Evolutionary conservation across 1,284 basidiomycete genomes (phyloP).

Genomic region (Papiliotrema nemorosa): DNA sequence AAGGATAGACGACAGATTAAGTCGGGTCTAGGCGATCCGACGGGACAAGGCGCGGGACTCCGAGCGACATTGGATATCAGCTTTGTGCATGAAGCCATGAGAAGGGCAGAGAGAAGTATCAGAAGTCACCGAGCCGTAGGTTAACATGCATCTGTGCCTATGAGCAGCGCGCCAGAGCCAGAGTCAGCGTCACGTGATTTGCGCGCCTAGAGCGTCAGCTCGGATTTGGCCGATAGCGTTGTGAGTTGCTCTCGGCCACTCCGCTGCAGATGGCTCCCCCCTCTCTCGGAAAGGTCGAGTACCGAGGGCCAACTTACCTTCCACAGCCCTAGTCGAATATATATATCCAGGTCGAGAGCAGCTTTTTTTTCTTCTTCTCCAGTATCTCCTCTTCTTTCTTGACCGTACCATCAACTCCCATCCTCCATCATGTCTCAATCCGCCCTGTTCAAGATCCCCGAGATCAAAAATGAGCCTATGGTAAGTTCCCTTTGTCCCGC

Average conservation of each 20-base stretch:
- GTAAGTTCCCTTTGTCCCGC: conserved; percentile 51
- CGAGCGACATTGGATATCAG: too few species aligned
- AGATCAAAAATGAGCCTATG: conserved; percentile 87
- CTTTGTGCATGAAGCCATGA: conserved; percentile 25
- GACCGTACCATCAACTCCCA: not conserved
- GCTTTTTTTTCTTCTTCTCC: not conserved
- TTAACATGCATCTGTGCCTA: conserved; percentile 13
- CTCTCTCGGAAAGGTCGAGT: too few species aligned
- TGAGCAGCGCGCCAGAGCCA: too few species aligned
- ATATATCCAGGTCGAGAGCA: not conserved
- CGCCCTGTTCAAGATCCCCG: conserved; percentile 75
- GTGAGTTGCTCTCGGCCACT: not conserved
- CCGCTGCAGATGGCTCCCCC: not conserved
- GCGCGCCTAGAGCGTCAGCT: not conserved
- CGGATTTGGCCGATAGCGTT: not conserved
- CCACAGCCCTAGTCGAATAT: not conserved
- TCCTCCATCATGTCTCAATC: conserved; percentile 53
- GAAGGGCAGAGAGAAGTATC: conserved; percentile 30
- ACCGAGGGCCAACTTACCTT: too few species aligned
- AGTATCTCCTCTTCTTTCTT: not conserved
- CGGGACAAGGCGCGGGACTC: too few species aligned
- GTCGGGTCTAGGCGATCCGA: too few species aligned
- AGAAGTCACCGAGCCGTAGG: conserved; percentile 32
- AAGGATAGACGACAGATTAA: too few species aligned
- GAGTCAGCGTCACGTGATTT: not conserved